These are phyloP conservation scores for Leccinum uliginosum DNA, from an alignment of 768 basidiomycete genomes.

Conservation along the genomic window DNA sequence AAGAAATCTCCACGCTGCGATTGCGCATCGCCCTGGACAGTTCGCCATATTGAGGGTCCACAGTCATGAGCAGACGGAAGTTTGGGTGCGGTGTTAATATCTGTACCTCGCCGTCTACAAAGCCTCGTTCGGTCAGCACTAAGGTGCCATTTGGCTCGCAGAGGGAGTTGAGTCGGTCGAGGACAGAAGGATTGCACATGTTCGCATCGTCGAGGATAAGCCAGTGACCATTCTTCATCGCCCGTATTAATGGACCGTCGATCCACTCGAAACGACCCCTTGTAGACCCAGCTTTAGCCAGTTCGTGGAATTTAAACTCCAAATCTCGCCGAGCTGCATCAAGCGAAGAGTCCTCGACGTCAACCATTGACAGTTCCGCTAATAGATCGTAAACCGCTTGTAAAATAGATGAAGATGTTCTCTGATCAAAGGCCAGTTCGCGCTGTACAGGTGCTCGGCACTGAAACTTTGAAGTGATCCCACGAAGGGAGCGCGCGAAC, in stretches of 20 bases:
- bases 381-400: constrained; percentile 27
- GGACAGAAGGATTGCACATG: constrained; percentile 89
- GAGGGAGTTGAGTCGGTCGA: constrained; percentile 94
- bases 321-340: constrained; percentile 12
- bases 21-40: constrained; percentile 98
- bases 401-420: constrained; percentile 21
- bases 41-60: constrained; percentile 89
- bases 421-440: constrained; percentile 13
- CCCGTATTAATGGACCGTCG: constrained; percentile 85
- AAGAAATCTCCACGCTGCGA: constrained; percentile 81
- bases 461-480: constrained; percentile 18
- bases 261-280: constrained; percentile 85
- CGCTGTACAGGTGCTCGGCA: constrained; percentile 11
- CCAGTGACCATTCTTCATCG: constrained; percentile 88
- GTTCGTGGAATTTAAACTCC: constrained; percentile 18
- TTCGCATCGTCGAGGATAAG: constrained; percentile 90
- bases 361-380: constrained; percentile 20
- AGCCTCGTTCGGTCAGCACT: constrained; percentile 86
- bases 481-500: constrained; percentile 33
- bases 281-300: constrained; percentile 22
- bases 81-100: constrained; percentile 76
- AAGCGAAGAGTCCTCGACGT: constrained; percentile 9
- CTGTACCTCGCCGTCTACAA: constrained; percentile 71
- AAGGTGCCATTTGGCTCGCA: constrained; percentile 84
- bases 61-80: constrained; percentile 92